phyloP scores from a whole-genome alignment of 176 grass and related monocot genomes.

The Juncus inflexus region DNA sequence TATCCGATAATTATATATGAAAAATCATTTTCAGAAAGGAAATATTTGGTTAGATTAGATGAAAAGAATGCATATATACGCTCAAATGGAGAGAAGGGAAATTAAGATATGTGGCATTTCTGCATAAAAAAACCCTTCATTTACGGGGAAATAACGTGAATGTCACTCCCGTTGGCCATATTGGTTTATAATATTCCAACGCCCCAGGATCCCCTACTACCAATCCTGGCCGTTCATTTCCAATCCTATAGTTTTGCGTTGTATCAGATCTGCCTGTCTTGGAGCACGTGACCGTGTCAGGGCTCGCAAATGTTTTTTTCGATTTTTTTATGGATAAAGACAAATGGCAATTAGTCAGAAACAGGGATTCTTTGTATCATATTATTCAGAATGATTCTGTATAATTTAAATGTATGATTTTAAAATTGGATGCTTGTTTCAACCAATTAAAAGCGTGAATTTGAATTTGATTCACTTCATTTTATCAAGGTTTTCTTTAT shows the following conservation, averaged over 20 bases:
- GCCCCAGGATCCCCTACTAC: not conserved
- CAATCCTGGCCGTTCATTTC: conserved; percentile 3
- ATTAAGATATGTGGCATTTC: not conserved
- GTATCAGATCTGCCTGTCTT: conserved; percentile 12
- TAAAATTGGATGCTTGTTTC: no score
- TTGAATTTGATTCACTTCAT: no score
- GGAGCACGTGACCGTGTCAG: conserved; percentile 15
- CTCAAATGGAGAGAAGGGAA: not conserved
- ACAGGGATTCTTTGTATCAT: no score
- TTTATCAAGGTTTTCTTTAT: no score
- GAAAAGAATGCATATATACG: no score
- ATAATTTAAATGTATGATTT: no score
- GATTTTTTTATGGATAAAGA: not conserved
- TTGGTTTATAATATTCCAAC: not conserved
- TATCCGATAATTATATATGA: no score
- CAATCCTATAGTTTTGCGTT: not conserved
- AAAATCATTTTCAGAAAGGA: no score
- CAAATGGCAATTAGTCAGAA: no score
- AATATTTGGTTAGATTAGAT: no score
- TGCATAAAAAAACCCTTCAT: not conserved
- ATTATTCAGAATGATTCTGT: no score
- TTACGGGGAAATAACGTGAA: conserved; percentile 3
- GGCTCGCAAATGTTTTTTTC: not conserved
- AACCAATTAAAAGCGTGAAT: no score
- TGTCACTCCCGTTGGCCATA: not conserved